These are phyloP conservation scores for Artemisia tridentata DNA, from an alignment of 129 eudicot species.

Conservation along the genomic window DNA sequence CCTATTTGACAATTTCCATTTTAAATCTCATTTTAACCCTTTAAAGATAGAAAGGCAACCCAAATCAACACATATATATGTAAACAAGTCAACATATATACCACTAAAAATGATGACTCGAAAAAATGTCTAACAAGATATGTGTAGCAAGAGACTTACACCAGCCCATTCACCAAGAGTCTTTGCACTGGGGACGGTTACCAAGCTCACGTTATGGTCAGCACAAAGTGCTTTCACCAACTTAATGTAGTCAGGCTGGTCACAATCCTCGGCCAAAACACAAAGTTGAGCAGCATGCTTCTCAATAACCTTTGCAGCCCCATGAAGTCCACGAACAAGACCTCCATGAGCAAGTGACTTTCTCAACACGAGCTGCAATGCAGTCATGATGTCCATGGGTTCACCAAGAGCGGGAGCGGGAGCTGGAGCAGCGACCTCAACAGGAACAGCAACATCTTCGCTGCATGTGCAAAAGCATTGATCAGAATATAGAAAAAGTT, in stretches of 20 bases:
- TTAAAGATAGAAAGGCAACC: neutral
- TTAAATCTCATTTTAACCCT: neutral
- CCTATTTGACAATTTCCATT: neutral
- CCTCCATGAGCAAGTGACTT: constrained; percentile 94
- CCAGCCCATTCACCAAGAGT: constrained; percentile 99
- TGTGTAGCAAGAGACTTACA: constrained; percentile 43
- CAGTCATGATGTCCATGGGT: constrained; percentile 96
- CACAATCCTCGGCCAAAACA: constrained; percentile 95
- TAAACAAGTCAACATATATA: neutral
- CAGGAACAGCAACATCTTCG: constrained; percentile 71
- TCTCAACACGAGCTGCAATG: constrained; percentile 81
- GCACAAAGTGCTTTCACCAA: constrained; percentile 94
- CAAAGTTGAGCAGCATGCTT: constrained; percentile 91
- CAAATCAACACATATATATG: neutral
- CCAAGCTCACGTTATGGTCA: constrained; percentile 80
- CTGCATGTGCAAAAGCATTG: constrained; percentile 36
- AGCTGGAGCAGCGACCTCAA: constrained; percentile 56
- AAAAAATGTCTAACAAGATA: neutral
- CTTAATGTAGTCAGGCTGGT: constrained; percentile 86
- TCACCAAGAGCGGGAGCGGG: constrained; percentile 82
- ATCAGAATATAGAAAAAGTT: neutral
- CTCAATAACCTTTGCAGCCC: constrained; percentile 88
- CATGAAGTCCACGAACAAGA: constrained; percentile 87
- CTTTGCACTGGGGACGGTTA: constrained; percentile 91
- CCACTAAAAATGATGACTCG: neutral